Percentiles rank a stretch among this genome's conserved stretches.
Evolutionary conservation across 176 grass and related monocot species (phyloP).

Genomic region (Musa itinerans): DNA sequence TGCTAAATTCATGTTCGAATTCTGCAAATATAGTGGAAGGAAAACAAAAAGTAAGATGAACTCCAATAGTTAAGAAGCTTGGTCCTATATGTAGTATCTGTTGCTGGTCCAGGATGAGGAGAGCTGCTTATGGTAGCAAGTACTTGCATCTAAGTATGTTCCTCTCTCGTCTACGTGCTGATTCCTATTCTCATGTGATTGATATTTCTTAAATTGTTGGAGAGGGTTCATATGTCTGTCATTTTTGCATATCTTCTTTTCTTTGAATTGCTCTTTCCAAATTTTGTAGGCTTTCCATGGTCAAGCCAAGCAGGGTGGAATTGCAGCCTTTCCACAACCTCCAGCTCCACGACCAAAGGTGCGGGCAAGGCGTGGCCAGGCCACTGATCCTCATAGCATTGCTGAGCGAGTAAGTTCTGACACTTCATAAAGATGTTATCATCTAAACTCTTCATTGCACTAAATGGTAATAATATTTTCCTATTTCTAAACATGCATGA

Average conservation of each 20-base stretch:
- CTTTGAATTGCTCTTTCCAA: neutral
- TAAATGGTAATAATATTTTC: neutral
- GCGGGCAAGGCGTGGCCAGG: constrained; percentile 83
- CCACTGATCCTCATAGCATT: constrained; percentile 95
- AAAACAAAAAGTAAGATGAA: neutral
- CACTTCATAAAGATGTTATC: neutral
- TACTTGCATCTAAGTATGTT: neutral
- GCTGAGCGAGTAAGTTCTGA: constrained; percentile 56
- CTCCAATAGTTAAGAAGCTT: neutral
- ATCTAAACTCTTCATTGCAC: neutral
- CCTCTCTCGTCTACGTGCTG: neutral
- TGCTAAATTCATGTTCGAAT: neutral
- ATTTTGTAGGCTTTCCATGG: constrained; percentile 47
- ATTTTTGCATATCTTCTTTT: neutral
- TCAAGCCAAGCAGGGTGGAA: constrained; percentile 53
- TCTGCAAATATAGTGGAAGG: neutral
- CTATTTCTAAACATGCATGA: neutral
- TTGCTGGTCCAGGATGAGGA: neutral
- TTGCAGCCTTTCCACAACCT: constrained; percentile 35
- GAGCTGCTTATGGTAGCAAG: too few species aligned
- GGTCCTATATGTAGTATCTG: neutral
- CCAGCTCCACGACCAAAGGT: constrained; percentile 86
- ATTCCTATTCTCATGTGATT: neutral
- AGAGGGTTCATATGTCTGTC: neutral
- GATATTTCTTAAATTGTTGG: neutral